phyloP scores from a whole-genome alignment of 2,329 filamentous ascomycete species.

The Talaromyces piceae region DNA sequence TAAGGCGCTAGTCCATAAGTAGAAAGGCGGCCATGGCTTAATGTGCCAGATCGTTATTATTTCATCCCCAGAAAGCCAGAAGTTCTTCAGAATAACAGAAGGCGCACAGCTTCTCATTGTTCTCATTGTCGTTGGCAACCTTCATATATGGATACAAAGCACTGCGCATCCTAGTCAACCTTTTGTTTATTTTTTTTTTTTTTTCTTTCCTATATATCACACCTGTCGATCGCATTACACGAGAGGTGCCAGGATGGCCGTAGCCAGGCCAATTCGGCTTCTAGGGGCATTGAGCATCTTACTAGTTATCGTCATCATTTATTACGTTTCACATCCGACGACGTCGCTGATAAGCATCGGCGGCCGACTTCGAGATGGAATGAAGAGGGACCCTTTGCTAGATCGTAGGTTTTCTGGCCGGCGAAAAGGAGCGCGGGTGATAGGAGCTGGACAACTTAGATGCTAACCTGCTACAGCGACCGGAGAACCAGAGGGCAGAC shows the following conservation, averaged over 20 bases:
- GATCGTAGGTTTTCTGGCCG: conserved; percentile 57
- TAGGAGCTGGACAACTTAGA: no score
- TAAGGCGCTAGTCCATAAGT: conserved; percentile 22
- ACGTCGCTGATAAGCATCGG: conserved; percentile 29
- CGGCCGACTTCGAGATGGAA: conserved; percentile 45
- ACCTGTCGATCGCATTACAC: not conserved
- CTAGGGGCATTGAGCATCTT: conserved; percentile 15
- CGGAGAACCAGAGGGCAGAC: conserved; percentile 69
- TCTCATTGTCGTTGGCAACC: not conserved
- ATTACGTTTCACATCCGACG: conserved; percentile 47
- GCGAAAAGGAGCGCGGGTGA: conserved; percentile 7
- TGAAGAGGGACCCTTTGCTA: conserved; percentile 73
- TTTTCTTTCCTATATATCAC: not conserved
- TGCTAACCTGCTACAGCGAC: conserved; percentile 52
- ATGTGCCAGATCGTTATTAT: not conserved
- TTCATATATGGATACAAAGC: no score
- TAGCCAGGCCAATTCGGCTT: conserved; percentile 13
- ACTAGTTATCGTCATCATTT: conserved; percentile 53
- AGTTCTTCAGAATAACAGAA: not conserved
- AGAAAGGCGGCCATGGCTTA: conserved; percentile 1
- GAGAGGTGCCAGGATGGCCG: conserved; percentile 14
- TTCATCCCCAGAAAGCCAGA: not conserved
- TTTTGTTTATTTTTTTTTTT: not conserved
- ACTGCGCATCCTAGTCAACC: no score
- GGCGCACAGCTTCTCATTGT: not conserved